These are phyloP conservation scores for Murraya paniculata DNA, from an alignment of 345 rosid species.

Conservation along the genomic window DNA sequence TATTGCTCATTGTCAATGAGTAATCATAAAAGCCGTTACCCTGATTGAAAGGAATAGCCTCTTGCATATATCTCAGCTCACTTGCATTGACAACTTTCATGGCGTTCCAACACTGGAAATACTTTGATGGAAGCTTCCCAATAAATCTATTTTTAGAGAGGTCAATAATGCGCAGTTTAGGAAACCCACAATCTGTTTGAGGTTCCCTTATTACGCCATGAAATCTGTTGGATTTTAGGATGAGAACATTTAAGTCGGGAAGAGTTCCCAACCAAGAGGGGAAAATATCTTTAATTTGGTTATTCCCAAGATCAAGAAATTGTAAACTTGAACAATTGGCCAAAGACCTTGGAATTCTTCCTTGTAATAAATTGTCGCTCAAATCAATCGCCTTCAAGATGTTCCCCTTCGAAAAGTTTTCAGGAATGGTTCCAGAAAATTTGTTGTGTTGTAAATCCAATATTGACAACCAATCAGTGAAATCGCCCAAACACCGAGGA, in stretches of 20 bases:
- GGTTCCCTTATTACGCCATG: neutral
- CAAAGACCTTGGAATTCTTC: conserved; percentile 11
- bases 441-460: neutral
- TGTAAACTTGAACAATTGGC: neutral
- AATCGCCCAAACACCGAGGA: conserved; percentile 19
- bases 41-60: too few relatives aligned
- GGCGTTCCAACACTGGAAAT: conserved; percentile 20
- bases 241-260: too few relatives aligned
- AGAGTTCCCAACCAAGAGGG: conserved; percentile 24
- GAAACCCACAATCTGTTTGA: neutral
- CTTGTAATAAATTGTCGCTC: conserved; percentile 1
- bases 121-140: conserved; percentile 14
- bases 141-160: conserved; percentile 11
- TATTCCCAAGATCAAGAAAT: conserved; percentile 14
- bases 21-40: neutral
- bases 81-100: conserved; percentile 8
- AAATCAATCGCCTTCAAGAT: conserved; percentile 17
- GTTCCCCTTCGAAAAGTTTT: neutral
- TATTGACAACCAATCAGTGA: neutral
- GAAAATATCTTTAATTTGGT: conserved; percentile 12
- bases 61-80: too few relatives aligned
- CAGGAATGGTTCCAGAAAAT: neutral
- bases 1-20: neutral
- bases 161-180: conserved; percentile 10
- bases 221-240: conserved; percentile 8